These are phyloP conservation scores for Kodamaea plutei DNA, from an alignment of 1,139 yeast species.

Conservation along the genomic window DNA sequence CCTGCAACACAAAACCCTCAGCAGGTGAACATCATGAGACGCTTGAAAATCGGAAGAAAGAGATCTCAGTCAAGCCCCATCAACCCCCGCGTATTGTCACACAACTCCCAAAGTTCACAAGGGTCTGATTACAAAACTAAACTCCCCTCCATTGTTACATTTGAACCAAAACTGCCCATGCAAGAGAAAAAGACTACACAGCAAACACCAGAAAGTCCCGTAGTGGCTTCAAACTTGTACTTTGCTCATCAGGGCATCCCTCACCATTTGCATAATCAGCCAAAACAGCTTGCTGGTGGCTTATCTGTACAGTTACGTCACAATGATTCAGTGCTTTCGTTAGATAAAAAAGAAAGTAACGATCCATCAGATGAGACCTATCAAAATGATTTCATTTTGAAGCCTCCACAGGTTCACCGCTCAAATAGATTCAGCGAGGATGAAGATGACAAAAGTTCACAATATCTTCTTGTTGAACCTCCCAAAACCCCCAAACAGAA, in stretches of 20 bases:
- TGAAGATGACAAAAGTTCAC: slow-evolving; percentile 6
- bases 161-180: not conserved
- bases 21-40: slow-evolving; percentile 7
- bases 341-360: slow-evolving; percentile 10
- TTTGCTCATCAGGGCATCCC: slow-evolving; percentile 56
- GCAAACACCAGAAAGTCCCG: slow-evolving; percentile 23
- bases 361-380: slow-evolving; percentile 3
- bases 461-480: not conserved
- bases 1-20: slow-evolving; percentile 1
- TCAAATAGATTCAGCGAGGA: slow-evolving; percentile 12
- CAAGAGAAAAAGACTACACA: not conserved
- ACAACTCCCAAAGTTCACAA: slow-evolving; percentile 1
- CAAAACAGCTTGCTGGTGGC: slow-evolving; percentile 15
- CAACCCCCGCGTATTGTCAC: slow-evolving; percentile 1
- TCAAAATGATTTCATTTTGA: slow-evolving; percentile 9
- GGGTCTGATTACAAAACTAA: too few relatives aligned
- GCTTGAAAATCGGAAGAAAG: slow-evolving; percentile 20
- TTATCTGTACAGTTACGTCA: slow-evolving; percentile 39
- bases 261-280: slow-evolving; percentile 34
- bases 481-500: slow-evolving; percentile 1
- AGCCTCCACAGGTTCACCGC: slow-evolving; percentile 23
- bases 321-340: slow-evolving; percentile 39
- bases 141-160: too few relatives aligned
- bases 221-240: slow-evolving; percentile 43
- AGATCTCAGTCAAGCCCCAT: slow-evolving; percentile 19